Evolutionary conservation across 352 stramenopile species (phyloP).

Genomic region (Paralagenidium karlingii): DNA sequence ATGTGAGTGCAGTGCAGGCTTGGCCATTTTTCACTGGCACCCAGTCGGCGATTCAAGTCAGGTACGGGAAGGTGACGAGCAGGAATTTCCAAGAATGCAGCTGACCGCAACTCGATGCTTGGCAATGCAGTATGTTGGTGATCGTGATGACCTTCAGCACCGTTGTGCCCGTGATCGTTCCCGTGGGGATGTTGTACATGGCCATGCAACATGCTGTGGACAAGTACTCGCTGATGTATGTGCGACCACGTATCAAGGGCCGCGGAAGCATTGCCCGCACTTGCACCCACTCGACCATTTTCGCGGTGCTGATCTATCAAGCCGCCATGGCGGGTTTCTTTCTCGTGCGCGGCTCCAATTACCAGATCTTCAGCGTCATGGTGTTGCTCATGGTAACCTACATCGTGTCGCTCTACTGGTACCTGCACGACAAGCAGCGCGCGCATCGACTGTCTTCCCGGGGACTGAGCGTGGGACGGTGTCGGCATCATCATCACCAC

Average conservation of each 20-base stretch:
- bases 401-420: slow-evolving; percentile 66
- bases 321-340: slow-evolving; percentile 77
- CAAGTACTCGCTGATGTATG: slow-evolving; percentile 73
- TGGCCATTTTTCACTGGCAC: slow-evolving; percentile 78
- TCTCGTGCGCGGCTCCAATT: slow-evolving; percentile 59
- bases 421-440: slow-evolving; percentile 77
- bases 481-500: slow-evolving; percentile 23
- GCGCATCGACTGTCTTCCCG: slow-evolving; percentile 27
- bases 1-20: slow-evolving; percentile 53
- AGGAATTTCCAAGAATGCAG: not conserved
- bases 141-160: slow-evolving; percentile 79
- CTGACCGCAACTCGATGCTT: not conserved
- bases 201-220: slow-evolving; percentile 73
- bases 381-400: slow-evolving; percentile 76
- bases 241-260: slow-evolving; percentile 74
- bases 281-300: slow-evolving; percentile 63
- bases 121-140: slow-evolving; percentile 67
- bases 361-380: slow-evolving; percentile 53
- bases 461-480: slow-evolving; percentile 16
- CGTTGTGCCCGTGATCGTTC: slow-evolving; percentile 73
- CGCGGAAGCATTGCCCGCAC: slow-evolving; percentile 72
- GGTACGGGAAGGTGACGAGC: no score
- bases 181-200: slow-evolving; percentile 72
- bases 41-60: slow-evolving; percentile 74
- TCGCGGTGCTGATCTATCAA: slow-evolving; percentile 72